Percentiles rank a stretch among this genome's conserved stretches.
These are phyloP conservation scores for Cardiosporidium cionae DNA, from an alignment of 169 alveolate species.

Conservation along the genomic window DNA sequence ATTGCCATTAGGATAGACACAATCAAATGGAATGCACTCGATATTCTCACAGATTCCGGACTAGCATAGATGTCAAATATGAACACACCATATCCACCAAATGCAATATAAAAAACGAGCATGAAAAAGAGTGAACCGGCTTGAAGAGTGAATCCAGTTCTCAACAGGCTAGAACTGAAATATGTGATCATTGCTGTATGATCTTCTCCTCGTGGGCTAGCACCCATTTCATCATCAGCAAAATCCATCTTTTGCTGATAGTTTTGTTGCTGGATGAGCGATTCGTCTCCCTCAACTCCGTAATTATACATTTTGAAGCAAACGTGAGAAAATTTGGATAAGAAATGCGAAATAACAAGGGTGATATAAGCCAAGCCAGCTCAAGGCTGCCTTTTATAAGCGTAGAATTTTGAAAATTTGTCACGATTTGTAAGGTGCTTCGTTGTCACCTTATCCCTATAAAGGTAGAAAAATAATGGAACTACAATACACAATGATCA, in stretches of 20 bases:
- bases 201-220: slow-evolving; percentile 66
- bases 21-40: slow-evolving; percentile 63
- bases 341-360: too few relatives aligned
- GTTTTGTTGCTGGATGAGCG: neutral
- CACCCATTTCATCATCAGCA: slow-evolving; percentile 24
- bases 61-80: slow-evolving; percentile 67
- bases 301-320: neutral
- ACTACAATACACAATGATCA: too few relatives aligned
- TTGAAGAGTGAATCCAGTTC: slow-evolving; percentile 60
- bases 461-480: too few relatives aligned
- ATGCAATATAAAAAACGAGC: slow-evolving; percentile 67
- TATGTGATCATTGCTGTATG: slow-evolving; percentile 67
- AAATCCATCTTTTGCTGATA: neutral
- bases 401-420: too few relatives aligned
- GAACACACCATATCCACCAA: slow-evolving; percentile 69
- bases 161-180: slow-evolving; percentile 56
- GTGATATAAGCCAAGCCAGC: too few relatives aligned
- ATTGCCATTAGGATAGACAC: slow-evolving; percentile 57
- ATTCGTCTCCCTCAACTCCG: neutral
- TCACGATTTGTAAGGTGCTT: too few relatives aligned
- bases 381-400: too few relatives aligned
- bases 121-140: slow-evolving; percentile 54
- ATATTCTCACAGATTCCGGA: slow-evolving; percentile 63
- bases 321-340: too few relatives aligned
- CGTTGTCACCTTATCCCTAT: too few relatives aligned